Evolutionary conservation across 208 protist species (phyloP), one percentile per base, ranked within the genome.

Genomic region (Crithidia acanthocephali): DNA sequence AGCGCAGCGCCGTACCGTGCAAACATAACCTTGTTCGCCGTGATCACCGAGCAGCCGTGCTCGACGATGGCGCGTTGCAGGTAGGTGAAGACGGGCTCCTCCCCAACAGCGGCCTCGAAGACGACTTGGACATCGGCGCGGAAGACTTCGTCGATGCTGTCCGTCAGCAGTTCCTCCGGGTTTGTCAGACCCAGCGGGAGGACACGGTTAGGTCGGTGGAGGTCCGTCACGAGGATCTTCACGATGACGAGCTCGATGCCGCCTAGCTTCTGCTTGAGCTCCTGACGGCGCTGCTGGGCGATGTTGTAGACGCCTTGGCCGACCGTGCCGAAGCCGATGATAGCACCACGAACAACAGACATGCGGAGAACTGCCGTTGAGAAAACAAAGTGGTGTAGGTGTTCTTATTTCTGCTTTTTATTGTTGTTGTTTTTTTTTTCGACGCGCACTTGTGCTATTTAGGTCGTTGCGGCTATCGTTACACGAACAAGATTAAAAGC

Each of bases 1-100:
- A 85, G 65, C 20, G 35, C 72, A 18, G 72, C 68, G 15, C 67
- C 75, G 72, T 79, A 60, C 22, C 66, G 59, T 2, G 72, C 76
- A 37, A 79, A 79, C 80, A 82, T 82, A 7, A 80, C 75, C 32
- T 82, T 79, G 44, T 81, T 82, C n/a, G 76, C 75, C 16, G 80
- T 82, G 16, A 79, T 66, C 10, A 82, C 70, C 5, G 80, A 65
- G 72, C 68, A 79, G 28, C 44, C 72, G 55, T 76, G 67, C 27
- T 81, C 67, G 35, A 68, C 55, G 27, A 79, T 67, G n/a, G 72
- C 62, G 23, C 63, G 45, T 37, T 56, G 66, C n/a, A 81, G 55
- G 45, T 79, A 79, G 32, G 64, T 57, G 57, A 76, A 55, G 16
- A 76, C 62, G 6, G 80, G 80, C 53, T 80, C 57, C 72, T 76